Base-by-base conservation (phyloP, 1,284 basidiomycete species). In the Pseudozyma flocculosa region DNA sequence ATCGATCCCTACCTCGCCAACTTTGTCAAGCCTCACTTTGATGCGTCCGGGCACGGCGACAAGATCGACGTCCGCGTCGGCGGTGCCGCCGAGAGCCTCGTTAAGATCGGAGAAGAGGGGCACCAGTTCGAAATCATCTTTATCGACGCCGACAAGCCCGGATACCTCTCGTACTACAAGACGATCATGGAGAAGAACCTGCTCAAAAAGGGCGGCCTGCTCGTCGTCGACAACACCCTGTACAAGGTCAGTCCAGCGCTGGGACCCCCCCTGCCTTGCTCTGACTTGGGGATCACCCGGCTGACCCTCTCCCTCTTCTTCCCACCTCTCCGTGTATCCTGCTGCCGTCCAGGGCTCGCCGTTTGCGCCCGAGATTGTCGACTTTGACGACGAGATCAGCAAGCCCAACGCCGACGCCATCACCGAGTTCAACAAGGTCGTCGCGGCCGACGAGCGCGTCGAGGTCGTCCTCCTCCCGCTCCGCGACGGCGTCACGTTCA, bases 121-220 rank as follows among this genome's bases (percentile, higher is more conserved):
- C 61, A 68, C 13, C 59, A 61, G 0, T 79, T 74, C 47, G 77
- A 79, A 47, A 48, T 79, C 43, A 76, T 78, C 43, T 78, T 78
- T 49, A 78, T 79, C 48, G 78, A 79, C 45, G 78, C 77, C 1
- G 77, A 79, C 48, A 79, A 79, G 50, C 68, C 68, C 1, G 69
- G 61, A 0, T 79, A 78, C 47, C 45, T 34, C 38, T 51, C 17
- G 0, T 78, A 78, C 51, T 77, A 73, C 22, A 37, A 70, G 29
- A 50, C 51, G 13, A 65, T 78, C 18, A 51, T 78, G 14, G 61
- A 70, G 3, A 51, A 58, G 29, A 61, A 61, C 2, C 45, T 78
- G 29, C 41, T 78, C 11, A 59, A 54, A 36, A 48, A 45, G 22
- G 49, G 63, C 15, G 77, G 76, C 0, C 44, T 77, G 29, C 53